Percentiles rank a stretch among this genome's conserved stretches.
These are phyloP conservation scores for Nadsonia starkeyi-henricii DNA, from an alignment of 1,139 yeast species.

Conservation along the genomic window DNA sequence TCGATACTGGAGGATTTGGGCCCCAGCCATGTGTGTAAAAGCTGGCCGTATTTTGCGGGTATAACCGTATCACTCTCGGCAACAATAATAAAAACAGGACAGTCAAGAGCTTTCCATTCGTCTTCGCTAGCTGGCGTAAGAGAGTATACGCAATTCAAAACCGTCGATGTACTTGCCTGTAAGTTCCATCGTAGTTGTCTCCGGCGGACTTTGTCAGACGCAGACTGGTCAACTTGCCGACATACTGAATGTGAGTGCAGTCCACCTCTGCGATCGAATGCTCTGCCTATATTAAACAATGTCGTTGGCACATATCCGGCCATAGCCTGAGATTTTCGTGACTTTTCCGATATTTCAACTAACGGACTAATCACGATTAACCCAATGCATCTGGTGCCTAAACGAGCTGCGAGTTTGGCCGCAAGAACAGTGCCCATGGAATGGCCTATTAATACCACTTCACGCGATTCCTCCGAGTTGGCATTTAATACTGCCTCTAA, in stretches of 20 bases:
- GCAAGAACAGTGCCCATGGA: slow-evolving; percentile 61
- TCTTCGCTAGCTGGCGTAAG: slow-evolving; percentile 31
- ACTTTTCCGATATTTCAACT: slow-evolving; percentile 29
- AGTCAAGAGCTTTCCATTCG: slow-evolving; percentile 27
- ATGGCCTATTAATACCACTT: slow-evolving; percentile 52
- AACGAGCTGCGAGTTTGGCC: slow-evolving; percentile 32
- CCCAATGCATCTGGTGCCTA: slow-evolving; percentile 27
- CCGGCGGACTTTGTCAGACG: slow-evolving; percentile 31
- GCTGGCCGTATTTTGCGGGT: slow-evolving; percentile 26
- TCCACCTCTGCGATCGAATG: slow-evolving; percentile 51
- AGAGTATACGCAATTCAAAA: slow-evolving; percentile 41
- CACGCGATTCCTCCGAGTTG: slow-evolving; percentile 18
- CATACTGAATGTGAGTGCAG: slow-evolving; percentile 41
- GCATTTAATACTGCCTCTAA: slow-evolving; percentile 19
- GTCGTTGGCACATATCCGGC: slow-evolving; percentile 31
- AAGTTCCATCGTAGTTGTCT: slow-evolving; percentile 61
- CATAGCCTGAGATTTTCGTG: slow-evolving; percentile 11
- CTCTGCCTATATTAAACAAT: slow-evolving; percentile 41
- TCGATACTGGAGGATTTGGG: slow-evolving; percentile 14
- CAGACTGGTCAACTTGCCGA: slow-evolving; percentile 32
- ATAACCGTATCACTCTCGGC: slow-evolving; percentile 48
- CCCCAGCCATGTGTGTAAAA: slow-evolving; percentile 15
- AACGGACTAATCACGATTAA: slow-evolving; percentile 37
- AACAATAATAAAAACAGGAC: slow-evolving; percentile 37
- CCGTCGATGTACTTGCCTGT: slow-evolving; percentile 42